A percentile compares a stretch with the other conserved stretches of the same genome.
These are phyloP conservation scores for Lycium barbarum DNA, from an alignment of 257 asterid genomes.

Conservation along the genomic window DNA sequence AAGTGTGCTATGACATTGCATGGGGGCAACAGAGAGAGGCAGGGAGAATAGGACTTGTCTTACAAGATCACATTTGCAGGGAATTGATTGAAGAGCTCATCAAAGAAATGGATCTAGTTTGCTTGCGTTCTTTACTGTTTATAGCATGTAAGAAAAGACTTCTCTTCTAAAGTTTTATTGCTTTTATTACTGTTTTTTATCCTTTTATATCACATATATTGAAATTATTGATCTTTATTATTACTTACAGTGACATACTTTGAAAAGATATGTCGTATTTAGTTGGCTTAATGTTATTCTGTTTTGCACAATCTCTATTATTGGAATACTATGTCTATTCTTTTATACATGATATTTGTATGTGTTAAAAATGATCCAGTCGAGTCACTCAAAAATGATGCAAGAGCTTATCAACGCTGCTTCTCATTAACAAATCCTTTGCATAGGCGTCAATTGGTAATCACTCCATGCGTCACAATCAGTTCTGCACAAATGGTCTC, in stretches of 20 bases:
- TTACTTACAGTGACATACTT: background rate
- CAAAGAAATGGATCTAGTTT: constrained; percentile 50
- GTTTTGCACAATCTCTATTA: background rate
- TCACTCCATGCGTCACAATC: no score
- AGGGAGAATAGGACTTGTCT: constrained; percentile 61
- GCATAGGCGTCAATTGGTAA: no score
- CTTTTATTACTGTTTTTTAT: background rate
- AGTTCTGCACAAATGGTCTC: no score
- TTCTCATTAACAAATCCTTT: no score
- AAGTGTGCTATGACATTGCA: constrained; percentile 72
- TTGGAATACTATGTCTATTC: background rate
- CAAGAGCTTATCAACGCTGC: no score
- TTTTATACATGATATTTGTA: background rate
- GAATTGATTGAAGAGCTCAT: constrained; percentile 75
- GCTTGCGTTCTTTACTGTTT: constrained; percentile 47
- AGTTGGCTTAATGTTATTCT: background rate
- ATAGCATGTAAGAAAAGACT: constrained; percentile 76
- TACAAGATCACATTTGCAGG: constrained; percentile 69
- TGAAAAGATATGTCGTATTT: background rate
- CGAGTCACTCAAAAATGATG: no score
- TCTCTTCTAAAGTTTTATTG: constrained; percentile 41
- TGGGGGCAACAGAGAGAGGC: constrained; percentile 82
- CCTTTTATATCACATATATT: background rate
- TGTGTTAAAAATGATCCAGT: background rate
- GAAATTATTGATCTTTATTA: background rate